Evolutionary conservation across 345 rosid species (phyloP).

Genomic region (Brassica incana): DNA sequence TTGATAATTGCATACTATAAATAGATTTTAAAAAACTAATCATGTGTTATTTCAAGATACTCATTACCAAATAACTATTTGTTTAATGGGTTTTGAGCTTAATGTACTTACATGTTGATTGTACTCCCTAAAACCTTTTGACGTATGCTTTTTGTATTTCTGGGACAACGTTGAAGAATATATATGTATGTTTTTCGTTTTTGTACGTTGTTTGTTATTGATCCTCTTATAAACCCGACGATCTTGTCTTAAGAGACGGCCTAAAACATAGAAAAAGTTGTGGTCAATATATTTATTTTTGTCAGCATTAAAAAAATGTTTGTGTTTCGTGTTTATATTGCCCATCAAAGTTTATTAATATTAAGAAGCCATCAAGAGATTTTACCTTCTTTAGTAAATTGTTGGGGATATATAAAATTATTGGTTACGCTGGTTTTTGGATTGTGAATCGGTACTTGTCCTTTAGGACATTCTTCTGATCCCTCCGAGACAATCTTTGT

Average conservation of each 20-base stretch:
- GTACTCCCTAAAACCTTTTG: neutral
- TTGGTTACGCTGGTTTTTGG: constrained; percentile 16
- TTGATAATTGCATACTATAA: constrained; percentile 30
- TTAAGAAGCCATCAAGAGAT: neutral
- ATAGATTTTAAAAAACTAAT: neutral
- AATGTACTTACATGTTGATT: constrained; percentile 27
- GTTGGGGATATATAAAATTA: constrained; percentile 14
- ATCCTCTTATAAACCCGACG: neutral
- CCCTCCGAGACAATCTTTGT: neutral
- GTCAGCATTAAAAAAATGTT: neutral
- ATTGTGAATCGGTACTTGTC: constrained; percentile 35
- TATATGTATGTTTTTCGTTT: neutral
- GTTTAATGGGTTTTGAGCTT: neutral
- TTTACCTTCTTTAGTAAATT: constrained; percentile 13
- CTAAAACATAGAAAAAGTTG: constrained; percentile 6
- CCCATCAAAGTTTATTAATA: neutral
- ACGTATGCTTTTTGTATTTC: neutral
- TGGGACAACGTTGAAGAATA: neutral
- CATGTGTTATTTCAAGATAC: neutral
- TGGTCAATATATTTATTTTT: neutral
- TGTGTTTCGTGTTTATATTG: neutral
- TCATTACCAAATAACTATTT: neutral
- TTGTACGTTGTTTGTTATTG: neutral
- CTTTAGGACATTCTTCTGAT: constrained; percentile 27
- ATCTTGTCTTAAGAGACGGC: neutral